These are phyloP conservation scores for Peniophora sp. DNA, from an alignment of 1,284 basidiomycete species.

Conservation along the genomic window DNA sequence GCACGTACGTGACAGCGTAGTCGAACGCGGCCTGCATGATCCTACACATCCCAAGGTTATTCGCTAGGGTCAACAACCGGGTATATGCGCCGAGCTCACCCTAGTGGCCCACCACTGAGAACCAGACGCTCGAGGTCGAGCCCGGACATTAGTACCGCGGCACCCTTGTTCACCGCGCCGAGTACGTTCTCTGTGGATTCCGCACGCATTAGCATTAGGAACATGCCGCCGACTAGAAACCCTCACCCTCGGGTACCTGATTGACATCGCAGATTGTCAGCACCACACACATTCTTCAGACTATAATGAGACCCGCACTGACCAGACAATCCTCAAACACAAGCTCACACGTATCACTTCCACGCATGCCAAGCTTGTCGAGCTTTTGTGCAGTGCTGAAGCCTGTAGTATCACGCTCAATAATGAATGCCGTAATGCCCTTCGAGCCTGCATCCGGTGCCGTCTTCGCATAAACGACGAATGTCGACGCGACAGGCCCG, in stretches of 20 bases:
- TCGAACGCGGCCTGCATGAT: slow-evolving; percentile 95
- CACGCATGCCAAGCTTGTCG: slow-evolving; percentile 96
- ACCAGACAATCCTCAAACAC: slow-evolving; percentile 78
- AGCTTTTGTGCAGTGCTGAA: slow-evolving; percentile 88
- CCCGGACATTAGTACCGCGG: slow-evolving; percentile 88
- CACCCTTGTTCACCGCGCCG: slow-evolving; percentile 75
- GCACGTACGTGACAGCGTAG: slow-evolving; percentile 81
- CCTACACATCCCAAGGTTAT: slow-evolving; percentile 28
- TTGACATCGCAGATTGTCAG: too few species aligned
- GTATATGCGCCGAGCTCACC: slow-evolving; percentile 27
- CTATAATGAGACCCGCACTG: too few species aligned
- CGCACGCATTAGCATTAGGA: background rate
- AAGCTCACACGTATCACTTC: slow-evolving; percentile 90
- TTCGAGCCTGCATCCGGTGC: slow-evolving; percentile 72
- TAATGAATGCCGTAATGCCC: slow-evolving; percentile 89
- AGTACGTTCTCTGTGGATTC: slow-evolving; percentile 67
- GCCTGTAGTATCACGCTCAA: slow-evolving; percentile 76
- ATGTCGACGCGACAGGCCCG: slow-evolving; percentile 81
- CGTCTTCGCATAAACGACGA: slow-evolving; percentile 93
- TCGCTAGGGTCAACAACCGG: background rate
- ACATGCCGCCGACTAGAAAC: too few species aligned
- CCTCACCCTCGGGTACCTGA: slow-evolving; percentile 5
- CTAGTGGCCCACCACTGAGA: slow-evolving; percentile 78
- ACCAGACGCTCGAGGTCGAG: slow-evolving; percentile 90
- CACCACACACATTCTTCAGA: too few species aligned